phyloP scores from a whole-genome alignment of 169 alveolate species.

The Plasmodium coatneyi region DNA sequence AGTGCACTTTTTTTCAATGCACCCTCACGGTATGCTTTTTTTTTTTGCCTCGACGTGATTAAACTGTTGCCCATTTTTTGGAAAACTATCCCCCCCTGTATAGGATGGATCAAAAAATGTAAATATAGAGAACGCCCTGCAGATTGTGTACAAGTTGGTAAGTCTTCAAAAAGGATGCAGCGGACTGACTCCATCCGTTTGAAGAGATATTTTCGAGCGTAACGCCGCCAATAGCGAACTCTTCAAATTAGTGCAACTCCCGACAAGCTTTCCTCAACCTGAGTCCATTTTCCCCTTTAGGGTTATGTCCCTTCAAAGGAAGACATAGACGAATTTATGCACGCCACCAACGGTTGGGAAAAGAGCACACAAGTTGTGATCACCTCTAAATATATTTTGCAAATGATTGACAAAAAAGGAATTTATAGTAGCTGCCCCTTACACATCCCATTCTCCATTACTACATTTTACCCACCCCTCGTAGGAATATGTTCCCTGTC shows the following conservation, averaged over 20 bases:
- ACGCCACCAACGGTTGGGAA: conserved; percentile 41
- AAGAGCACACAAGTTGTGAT: background rate
- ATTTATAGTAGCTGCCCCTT: background rate
- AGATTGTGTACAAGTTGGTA: conserved; percentile 53
- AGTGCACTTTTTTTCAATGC: background rate
- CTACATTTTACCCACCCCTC: background rate
- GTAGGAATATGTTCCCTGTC: conserved; percentile 54
- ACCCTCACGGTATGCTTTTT: too few species aligned
- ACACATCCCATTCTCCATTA: background rate
- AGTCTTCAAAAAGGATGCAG: background rate
- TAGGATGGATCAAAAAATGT: conserved; percentile 62
- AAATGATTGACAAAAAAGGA: background rate
- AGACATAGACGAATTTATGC: conserved; percentile 40
- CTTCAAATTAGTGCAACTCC: background rate
- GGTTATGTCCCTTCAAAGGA: conserved; percentile 69
- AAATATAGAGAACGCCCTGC: conserved; percentile 15
- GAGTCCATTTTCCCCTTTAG: conserved; percentile 14
- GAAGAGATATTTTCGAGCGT: background rate
- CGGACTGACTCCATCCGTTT: background rate
- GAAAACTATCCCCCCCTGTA: background rate
- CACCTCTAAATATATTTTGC: background rate
- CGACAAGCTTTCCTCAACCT: background rate
- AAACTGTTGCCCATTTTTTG: background rate
- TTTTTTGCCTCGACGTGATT: background rate
- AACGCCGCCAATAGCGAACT: background rate